Percentiles rank a stretch among this genome's conserved stretches.
phyloP scores from a whole-genome alignment of 106 monocot genomes.

The Acanthochlamys bracteata region DNA sequence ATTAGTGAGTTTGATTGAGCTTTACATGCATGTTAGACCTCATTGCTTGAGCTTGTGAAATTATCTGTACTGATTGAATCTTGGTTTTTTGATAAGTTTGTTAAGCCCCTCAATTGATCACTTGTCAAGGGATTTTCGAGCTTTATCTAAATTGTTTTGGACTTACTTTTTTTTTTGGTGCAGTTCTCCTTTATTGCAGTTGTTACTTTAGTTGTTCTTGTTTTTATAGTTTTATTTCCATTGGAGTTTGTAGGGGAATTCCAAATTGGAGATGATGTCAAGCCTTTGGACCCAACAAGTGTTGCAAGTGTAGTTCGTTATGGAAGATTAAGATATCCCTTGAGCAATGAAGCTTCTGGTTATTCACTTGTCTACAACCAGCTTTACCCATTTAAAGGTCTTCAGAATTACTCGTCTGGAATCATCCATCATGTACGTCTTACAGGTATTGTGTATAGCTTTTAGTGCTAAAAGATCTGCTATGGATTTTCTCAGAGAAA shows the following conservation, averaged over 20 bases:
- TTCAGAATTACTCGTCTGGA: constrained; percentile 79
- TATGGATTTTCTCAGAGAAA: too few relatives aligned
- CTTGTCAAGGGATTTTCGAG: too few relatives aligned
- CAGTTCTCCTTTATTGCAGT: too few relatives aligned
- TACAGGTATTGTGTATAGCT: constrained; percentile 26
- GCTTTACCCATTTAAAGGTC: constrained; percentile 71
- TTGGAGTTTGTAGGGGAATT: constrained; percentile 61
- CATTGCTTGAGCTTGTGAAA: too few relatives aligned
- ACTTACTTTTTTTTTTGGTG: too few relatives aligned
- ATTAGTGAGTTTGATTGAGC: too few relatives aligned
- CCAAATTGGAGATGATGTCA: constrained; percentile 55
- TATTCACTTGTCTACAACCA: constrained; percentile 73
- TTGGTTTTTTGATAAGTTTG: neutral
- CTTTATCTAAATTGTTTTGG: too few relatives aligned
- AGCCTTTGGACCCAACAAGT: constrained; percentile 49
- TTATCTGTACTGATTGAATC: too few relatives aligned
- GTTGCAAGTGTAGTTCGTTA: constrained; percentile 49
- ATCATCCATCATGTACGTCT: constrained; percentile 91
- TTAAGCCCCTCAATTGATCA: too few relatives aligned
- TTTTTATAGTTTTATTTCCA: too few relatives aligned
- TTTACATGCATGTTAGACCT: too few relatives aligned
- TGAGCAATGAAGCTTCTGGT: constrained; percentile 33
- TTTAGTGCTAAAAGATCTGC: too few relatives aligned
- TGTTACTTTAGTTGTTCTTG: neutral
- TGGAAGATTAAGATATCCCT: constrained; percentile 18